Evolutionary conservation across 352 stramenopile genomes (phyloP).

Genomic region (Phytophthora pini): DNA sequence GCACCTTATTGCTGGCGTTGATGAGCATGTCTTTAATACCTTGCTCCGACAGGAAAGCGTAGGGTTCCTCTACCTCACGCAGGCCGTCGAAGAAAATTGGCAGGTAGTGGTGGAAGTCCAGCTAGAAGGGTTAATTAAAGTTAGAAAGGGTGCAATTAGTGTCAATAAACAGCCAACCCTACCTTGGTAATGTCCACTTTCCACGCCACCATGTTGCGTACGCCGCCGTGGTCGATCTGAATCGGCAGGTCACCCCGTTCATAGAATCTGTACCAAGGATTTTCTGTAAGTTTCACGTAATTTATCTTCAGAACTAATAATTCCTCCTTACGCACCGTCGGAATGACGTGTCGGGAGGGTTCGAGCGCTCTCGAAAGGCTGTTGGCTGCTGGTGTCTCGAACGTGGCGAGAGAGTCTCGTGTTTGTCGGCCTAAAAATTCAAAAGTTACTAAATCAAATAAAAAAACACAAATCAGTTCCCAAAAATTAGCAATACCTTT

Average conservation of each 20-base stretch:
- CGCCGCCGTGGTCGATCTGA: slow-evolving; percentile 96
- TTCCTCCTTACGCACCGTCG: slow-evolving; percentile 39
- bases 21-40: slow-evolving; percentile 98
- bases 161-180: background rate
- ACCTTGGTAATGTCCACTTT: slow-evolving; percentile 96
- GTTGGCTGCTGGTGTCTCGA: slow-evolving; percentile 56
- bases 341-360: slow-evolving; percentile 93
- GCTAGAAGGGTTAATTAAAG: slow-evolving; percentile 41
- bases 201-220: slow-evolving; percentile 97
- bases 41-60: slow-evolving; percentile 96
- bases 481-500: slow-evolving; percentile 32
- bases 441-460: background rate
- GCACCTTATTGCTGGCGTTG: slow-evolving; percentile 94
- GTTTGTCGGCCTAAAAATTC: slow-evolving; percentile 37
- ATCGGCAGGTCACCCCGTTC: slow-evolving; percentile 96
- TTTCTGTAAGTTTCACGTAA: background rate
- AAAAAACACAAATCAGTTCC: background rate
- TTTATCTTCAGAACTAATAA: background rate
- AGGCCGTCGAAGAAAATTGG: slow-evolving; percentile 99
- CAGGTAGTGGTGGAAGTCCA: slow-evolving; percentile 99
- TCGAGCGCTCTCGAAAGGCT: slow-evolving; percentile 94
- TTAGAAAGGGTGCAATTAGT: background rate
- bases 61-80: slow-evolving; percentile 96
- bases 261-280: slow-evolving; percentile 72
- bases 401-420: slow-evolving; percentile 51